Evolutionary conservation across 2,329 filamentous ascomycete species (phyloP).

Genomic region (Calcarisporium arbuscula): DNA sequence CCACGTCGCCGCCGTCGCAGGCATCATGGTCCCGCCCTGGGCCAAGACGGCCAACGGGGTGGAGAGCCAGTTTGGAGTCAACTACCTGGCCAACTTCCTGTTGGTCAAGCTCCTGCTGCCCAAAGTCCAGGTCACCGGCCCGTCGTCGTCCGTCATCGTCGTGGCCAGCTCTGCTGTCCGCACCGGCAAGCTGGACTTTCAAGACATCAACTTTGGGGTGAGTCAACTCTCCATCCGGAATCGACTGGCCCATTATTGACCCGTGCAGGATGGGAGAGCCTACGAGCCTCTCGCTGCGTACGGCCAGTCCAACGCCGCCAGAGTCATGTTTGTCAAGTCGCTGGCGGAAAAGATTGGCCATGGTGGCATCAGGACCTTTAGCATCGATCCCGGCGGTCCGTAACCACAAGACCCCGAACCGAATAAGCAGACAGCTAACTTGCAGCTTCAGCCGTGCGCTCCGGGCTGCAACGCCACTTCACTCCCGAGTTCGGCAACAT

Average conservation of each 20-base stretch:
- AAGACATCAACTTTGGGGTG: constrained; percentile 6
- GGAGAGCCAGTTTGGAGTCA: constrained; percentile 40
- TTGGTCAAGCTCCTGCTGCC: constrained; percentile 41
- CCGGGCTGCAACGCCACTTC: constrained; percentile 7
- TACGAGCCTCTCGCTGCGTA: constrained; percentile 7
- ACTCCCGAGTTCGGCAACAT: background rate
- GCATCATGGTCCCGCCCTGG: constrained; percentile 8
- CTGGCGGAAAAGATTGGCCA: constrained; percentile 6
- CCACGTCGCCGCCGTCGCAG: constrained; percentile 8
- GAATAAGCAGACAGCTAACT: no score
- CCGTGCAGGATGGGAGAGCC: constrained; percentile 7
- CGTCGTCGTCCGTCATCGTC: constrained; percentile 6
- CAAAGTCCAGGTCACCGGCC: constrained; percentile 11
- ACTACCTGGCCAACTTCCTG: constrained; percentile 47
- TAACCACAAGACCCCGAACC: no score
- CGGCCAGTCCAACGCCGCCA: constrained; percentile 9
- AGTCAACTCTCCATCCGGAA: background rate
- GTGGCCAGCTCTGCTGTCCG: constrained; percentile 5
- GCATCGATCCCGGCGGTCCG: constrained; percentile 10
- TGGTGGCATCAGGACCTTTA: constrained; percentile 6
- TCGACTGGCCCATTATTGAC: no score
- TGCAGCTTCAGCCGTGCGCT: constrained; percentile 1
- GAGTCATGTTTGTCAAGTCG: constrained; percentile 8
- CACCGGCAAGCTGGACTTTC: constrained; percentile 2
- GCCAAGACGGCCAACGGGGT: constrained; percentile 12